phyloP scores from a whole-genome alignment of 2,329 filamentous ascomycete species.

The Thyridium curvatum region DNA sequence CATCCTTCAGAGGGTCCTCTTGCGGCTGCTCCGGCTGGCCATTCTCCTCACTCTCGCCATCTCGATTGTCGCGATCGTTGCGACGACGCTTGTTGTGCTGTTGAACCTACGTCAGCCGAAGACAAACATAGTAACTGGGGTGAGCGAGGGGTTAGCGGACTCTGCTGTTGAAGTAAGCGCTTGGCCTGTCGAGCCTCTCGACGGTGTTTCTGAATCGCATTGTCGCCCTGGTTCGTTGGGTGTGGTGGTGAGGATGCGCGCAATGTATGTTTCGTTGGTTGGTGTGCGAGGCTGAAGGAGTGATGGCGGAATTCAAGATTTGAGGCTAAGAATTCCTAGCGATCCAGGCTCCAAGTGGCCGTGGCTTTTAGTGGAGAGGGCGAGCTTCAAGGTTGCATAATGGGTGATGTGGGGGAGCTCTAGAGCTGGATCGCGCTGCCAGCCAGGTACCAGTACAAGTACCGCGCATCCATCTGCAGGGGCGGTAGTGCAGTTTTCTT shows the following conservation, averaged over 20 bases:
- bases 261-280: too few relatives aligned
- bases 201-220: conserved; percentile 60
- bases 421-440: too few relatives aligned
- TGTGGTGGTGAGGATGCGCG: neutral
- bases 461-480: too few relatives aligned
- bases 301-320: neutral
- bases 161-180: conserved; percentile 83
- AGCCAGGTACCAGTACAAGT: too few relatives aligned
- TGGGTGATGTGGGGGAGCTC: too few relatives aligned
- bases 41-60: conserved; percentile 51
- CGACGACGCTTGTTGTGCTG: conserved; percentile 67
- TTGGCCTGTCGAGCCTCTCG: conserved; percentile 87
- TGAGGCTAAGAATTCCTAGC: neutral
- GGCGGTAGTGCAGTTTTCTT: too few relatives aligned
- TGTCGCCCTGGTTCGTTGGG: conserved; percentile 1
- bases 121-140: conserved; percentile 6
- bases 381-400: too few relatives aligned
- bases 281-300: conserved; percentile 2
- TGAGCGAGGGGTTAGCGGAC: conserved; percentile 45
- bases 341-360: conserved; percentile 1
- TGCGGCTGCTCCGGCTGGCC: conserved; percentile 45
- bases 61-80: conserved; percentile 48
- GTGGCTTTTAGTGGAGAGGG: neutral
- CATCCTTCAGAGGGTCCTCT: conserved; percentile 76
- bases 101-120: conserved; percentile 12